phyloP scores from a whole-genome alignment of 2,329 filamentous ascomycete genomes.

The Nannizziopsis barbatae region DNA sequence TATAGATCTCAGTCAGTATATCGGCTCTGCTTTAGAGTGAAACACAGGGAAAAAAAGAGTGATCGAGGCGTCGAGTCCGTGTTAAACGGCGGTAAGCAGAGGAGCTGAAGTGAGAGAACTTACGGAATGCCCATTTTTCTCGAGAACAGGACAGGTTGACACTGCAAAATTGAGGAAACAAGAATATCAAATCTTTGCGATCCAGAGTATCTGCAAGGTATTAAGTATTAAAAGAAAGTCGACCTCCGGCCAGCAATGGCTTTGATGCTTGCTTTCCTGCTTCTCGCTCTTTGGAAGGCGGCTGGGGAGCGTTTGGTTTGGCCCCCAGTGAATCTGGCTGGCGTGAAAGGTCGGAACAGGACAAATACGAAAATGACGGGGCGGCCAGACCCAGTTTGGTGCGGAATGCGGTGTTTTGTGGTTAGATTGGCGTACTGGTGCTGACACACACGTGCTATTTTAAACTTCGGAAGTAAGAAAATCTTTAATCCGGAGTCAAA shows the following conservation, averaged over 20 bases:
- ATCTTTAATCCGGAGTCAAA: neutral
- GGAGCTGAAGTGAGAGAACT: constrained; percentile 18
- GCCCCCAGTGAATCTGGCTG: neutral
- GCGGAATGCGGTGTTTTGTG: neutral
- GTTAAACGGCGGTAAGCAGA: neutral
- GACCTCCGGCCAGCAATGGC: neutral
- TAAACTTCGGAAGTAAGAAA: constrained; percentile 11
- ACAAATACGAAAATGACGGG: constrained; percentile 4
- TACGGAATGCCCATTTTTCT: constrained; percentile 34
- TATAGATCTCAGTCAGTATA: neutral
- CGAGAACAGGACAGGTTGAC: constrained; percentile 5
- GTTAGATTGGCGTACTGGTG: constrained; percentile 1
- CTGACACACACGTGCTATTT: constrained; percentile 4
- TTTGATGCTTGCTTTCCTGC: neutral
- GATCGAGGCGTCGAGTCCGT: neutral
- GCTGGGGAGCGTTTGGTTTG: neutral
- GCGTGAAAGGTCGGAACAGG: neutral
- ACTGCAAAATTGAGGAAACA: neutral
- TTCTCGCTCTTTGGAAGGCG: too few species aligned
- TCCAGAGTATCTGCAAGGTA: neutral
- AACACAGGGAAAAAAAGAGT: neutral
- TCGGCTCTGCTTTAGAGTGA: neutral
- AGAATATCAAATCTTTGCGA: neutral
- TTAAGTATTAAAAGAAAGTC: constrained; percentile 1
- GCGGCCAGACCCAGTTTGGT: neutral